A percentile compares a stretch with the other conserved stretches of the same genome.
Evolutionary conservation across 257 asterid species (phyloP).

Genomic region (Henckelia pumila): DNA sequence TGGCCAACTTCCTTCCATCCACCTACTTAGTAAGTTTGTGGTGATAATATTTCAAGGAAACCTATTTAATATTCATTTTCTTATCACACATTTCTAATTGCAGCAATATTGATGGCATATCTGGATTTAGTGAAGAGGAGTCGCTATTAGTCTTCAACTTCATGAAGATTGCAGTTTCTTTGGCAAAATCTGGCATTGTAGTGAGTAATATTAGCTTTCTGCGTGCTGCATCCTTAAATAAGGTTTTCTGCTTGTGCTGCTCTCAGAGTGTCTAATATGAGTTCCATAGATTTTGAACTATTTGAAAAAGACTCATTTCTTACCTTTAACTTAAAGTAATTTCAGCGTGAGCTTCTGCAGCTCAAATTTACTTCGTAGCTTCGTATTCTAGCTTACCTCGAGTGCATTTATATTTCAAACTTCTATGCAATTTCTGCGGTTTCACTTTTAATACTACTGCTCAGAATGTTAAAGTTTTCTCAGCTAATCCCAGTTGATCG

Average conservation of each 20-base stretch:
- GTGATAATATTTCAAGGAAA: neutral
- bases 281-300: neutral
- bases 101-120: conserved; percentile 85
- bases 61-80: conserved; percentile 13
- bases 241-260: neutral
- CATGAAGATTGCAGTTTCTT: conserved; percentile 60
- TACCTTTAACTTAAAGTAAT: neutral
- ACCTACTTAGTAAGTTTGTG: conserved; percentile 67
- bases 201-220: conserved; percentile 37
- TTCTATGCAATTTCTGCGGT: neutral
- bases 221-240: neutral
- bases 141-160: conserved; percentile 52
- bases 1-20: conserved; percentile 99
- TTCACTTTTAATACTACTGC: neutral
- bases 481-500: neutral
- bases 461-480: neutral
- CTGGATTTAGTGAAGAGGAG: conserved; percentile 80
- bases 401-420: neutral
- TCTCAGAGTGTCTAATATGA: neutral
- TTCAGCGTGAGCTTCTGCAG: conserved; percentile 1
- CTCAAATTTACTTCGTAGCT: neutral
- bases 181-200: conserved; percentile 57
- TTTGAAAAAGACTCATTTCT: neutral
- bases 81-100: conserved; percentile 24
- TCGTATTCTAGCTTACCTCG: too few relatives aligned